Evolutionary conservation across 2,329 filamentous ascomycete genomes (phyloP), one percentile per base, ranked within the genome.

Genomic region (Niveomyces coronatus): DNA sequence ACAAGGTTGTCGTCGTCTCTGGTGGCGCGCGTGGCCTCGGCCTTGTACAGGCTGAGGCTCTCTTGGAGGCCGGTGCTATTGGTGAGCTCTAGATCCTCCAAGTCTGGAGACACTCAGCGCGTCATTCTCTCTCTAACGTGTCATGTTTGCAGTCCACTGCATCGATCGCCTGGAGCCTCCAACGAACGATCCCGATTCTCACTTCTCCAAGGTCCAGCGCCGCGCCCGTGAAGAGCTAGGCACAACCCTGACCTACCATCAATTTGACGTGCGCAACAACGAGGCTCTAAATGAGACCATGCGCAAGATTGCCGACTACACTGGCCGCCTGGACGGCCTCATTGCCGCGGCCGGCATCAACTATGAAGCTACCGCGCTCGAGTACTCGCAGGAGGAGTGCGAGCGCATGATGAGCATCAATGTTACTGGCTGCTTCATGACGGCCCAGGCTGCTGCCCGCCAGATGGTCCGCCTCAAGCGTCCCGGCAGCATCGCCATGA

Each of bases 401-500:
- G 77, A 87, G 55, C 74, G 78, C 58, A 85, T 94, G 67, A 71
- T 94, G 59, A 74, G 82, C 51, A 80, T 89, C 53, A 93, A 95
- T 61, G 70, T 94, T 49, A 91, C 79, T n/a, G 88, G 87, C 10
- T 78, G 73, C 19, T 85, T 86, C 62, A 76, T 88, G 72, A 93
- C 85, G 45, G 85, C 86, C 18, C 85, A 89, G 65, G 85, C 85
- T 15, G 84, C 85, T n/a, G 88, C 87, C 23, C 72, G 79, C 39
- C 82, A 91, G 56, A 78, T 84, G 71, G 63, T 77, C 16, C 67
- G 69, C 35, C 64, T 74, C 19, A 68, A 73, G 41, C 65, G 62
- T 18, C 61, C 64, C 5, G 78, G 79, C 0, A 81, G 74, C 52
- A 72, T 84, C 43, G 73, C 75, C 11, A 58, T 84, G 51, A 79